phyloP scores from a whole-genome alignment of 1,284 basidiomycete genomes.

The Moesziomyces antarcticus region DNA sequence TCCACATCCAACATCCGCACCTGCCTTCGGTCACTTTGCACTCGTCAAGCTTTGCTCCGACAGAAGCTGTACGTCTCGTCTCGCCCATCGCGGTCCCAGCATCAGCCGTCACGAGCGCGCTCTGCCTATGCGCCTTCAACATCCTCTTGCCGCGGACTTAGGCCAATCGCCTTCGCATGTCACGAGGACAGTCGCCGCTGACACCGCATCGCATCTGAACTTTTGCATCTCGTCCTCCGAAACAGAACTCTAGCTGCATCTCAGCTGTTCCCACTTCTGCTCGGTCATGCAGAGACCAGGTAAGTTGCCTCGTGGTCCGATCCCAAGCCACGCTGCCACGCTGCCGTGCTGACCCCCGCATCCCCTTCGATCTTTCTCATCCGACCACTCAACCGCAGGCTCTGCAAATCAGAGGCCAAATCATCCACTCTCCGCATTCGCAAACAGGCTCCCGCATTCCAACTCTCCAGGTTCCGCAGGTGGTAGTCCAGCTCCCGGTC shows the following conservation, averaged over 20 bases:
- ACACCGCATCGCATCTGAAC: constrained; percentile 3
- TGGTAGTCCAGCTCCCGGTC: constrained; percentile 24
- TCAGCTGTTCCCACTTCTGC: constrained; percentile 17
- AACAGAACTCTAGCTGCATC: constrained; percentile 7
- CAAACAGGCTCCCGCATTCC: constrained; percentile 41
- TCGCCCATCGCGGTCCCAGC: neutral
- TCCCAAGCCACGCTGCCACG: neutral
- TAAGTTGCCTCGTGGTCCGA: constrained; percentile 7
- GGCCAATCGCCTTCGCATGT: neutral
- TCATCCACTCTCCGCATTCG: constrained; percentile 32
- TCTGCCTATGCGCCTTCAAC: neutral
- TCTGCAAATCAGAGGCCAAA: constrained; percentile 42
- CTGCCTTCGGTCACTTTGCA: neutral
- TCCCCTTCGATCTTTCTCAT: neutral
- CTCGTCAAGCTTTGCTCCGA: constrained; percentile 12
- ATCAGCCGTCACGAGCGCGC: neutral
- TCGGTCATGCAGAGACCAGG: constrained; percentile 50
- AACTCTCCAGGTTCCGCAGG: constrained; percentile 22
- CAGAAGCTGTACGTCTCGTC: constrained; percentile 26
- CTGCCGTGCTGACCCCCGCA: constrained; percentile 1
- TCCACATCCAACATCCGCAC: constrained; percentile 2
- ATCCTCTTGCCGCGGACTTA: neutral
- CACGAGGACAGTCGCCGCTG: constrained; percentile 14
- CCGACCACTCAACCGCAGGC: constrained; percentile 5
- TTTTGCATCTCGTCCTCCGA: neutral